Base-by-base conservation (phyloP, 75 land plant genomes). In the Cupressus sempervirens region DNA sequence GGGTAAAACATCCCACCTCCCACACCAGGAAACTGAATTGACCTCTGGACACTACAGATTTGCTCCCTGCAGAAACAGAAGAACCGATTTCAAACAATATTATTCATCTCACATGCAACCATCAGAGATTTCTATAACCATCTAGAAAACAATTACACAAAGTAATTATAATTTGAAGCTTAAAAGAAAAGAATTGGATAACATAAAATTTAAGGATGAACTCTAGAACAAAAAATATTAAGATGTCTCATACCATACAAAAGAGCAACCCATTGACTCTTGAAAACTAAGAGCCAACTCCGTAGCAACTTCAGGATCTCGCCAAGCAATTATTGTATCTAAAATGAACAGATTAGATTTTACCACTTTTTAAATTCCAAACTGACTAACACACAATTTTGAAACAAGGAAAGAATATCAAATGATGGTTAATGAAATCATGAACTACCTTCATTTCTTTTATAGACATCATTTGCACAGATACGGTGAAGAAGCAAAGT, bases 261-360 rank as follows among this genome's bases (percentile, higher is more conserved):
- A 94, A 35, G 96, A 89, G 80, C 99, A 97, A 35, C 99, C 96
- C 68, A 94, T 86, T 70, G 92, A 82, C 89, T 97, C 99, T 82
- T 97, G 98, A 88, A 97, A 97, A 88, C 99, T 97, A 76, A 97
- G 92, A 79, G 99, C 99, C 86, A 95, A 87, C 58, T 97, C 98
- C 76, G 96, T 93, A 14, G 95, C 94, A 83, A 91, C 88, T 81
- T 94, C 95, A 84, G 93, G 93, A 86, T 97, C 99, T 83, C 91
- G 88, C 98, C 98, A 96, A 8, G 97, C 94, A 48, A 96, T 95
- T 48, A 96, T 95, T 74, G 94, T 95, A 43, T 95, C 98, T 96
- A 89, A 45, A 85, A 73, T 52, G 40, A 11, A 3, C 29, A 79
- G 26, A 43, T 45, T 45, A 45, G 15, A 79, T 12, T 45, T 76